Percentiles rank a stretch among this genome's conserved stretches.
Conservation (phyloP, 345 rosid genomes). For the Rhodomyrtus tomentosa region DNA sequence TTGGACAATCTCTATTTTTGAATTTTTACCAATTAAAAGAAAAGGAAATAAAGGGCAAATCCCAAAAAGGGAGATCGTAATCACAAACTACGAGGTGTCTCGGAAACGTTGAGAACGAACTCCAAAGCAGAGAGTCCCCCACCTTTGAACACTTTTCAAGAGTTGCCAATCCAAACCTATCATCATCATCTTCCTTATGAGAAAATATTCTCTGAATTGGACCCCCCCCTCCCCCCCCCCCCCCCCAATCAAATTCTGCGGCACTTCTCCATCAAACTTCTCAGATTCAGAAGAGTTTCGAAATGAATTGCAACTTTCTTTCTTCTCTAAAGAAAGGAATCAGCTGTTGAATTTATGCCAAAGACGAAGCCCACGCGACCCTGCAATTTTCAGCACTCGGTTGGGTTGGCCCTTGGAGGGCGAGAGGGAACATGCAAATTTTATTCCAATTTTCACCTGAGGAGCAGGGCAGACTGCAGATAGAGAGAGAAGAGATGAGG, state of each 20-base stretch:
- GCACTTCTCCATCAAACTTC: too few species aligned
- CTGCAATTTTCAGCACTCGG: too few species aligned
- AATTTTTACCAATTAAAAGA: background rate
- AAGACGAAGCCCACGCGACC: too few species aligned
- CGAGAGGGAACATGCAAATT: too few species aligned
- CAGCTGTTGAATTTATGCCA: too few species aligned
- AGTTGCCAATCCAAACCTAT: background rate
- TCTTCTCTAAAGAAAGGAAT: too few species aligned
- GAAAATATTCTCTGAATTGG: background rate
- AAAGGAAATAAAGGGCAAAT: background rate
- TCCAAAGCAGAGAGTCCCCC: background rate
- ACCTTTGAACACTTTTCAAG: background rate
- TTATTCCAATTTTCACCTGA: background rate
- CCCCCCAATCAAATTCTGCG: too few species aligned
- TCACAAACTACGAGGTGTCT: background rate
- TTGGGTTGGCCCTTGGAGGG: too few species aligned
- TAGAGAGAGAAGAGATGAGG: background rate
- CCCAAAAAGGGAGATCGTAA: background rate
- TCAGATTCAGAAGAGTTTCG: too few species aligned
- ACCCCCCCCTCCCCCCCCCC: too few species aligned
- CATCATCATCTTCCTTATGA: background rate
- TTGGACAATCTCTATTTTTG: background rate
- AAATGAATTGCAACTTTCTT: too few species aligned
- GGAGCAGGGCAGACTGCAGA: too few species aligned
- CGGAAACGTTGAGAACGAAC: background rate